A percentile compares a stretch with the other conserved stretches of the same genome.
Evolutionary conservation across 2,329 filamentous ascomycete genomes (phyloP).

Genomic region (Chaetomium sp.): DNA sequence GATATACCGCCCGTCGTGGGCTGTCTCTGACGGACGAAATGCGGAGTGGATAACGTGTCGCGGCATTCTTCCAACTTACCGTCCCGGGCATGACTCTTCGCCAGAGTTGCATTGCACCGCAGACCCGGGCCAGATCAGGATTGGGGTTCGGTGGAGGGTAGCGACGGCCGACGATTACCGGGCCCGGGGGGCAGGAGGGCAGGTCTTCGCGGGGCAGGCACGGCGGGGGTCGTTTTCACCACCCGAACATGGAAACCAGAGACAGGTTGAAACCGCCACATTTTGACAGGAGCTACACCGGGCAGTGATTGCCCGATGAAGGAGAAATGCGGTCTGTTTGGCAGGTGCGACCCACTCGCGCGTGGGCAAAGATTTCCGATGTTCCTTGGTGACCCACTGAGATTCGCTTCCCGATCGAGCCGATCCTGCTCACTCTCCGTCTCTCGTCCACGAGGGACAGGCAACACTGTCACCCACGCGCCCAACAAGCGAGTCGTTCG

Average conservation of each 20-base stretch:
- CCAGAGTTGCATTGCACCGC: conserved; percentile 8
- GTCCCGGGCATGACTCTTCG: conserved; percentile 12
- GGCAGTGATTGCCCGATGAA: not conserved
- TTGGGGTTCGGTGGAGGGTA: not conserved
- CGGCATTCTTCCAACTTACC: not conserved
- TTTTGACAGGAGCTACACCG: not conserved
- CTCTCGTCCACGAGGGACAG: conserved; percentile 1
- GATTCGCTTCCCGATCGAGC: not conserved
- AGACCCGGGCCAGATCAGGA: not conserved
- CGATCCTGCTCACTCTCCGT: not conserved
- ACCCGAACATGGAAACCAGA: not conserved
- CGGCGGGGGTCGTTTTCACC: not conserved
- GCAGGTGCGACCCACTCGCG: not conserved
- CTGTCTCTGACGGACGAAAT: not conserved
- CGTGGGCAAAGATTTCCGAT: not conserved
- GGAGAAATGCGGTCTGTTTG: not conserved
- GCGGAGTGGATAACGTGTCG: conserved; percentile 2
- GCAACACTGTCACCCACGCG: not conserved
- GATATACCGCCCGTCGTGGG: not conserved
- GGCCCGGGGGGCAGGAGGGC: not conserved
- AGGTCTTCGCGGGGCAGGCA: not conserved
- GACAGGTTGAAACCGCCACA: not conserved
- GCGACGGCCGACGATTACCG: not conserved
- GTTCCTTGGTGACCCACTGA: not conserved
- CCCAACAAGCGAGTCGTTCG: not conserved